These are phyloP conservation scores for Pythium coloratum DNA, from an alignment of 352 stramenopile genomes.

Conservation along the genomic window DNA sequence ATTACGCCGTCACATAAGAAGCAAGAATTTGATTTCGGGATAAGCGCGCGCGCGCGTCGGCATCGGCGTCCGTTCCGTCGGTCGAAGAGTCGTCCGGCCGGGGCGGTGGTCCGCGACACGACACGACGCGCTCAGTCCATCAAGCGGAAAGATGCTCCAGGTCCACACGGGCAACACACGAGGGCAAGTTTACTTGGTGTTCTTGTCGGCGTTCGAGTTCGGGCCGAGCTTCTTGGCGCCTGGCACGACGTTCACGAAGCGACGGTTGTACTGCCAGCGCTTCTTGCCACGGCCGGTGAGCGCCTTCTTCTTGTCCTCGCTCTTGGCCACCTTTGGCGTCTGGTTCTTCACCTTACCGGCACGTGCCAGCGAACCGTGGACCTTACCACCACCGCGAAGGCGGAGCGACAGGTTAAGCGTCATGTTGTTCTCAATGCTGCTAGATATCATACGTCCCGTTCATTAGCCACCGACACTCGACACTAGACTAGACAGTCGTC, in stretches of 20 bases:
- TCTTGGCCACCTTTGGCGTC: constrained; percentile 99
- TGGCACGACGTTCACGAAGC: constrained; percentile 99
- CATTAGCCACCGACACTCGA: neutral
- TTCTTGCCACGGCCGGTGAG: constrained; percentile 99
- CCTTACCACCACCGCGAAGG: constrained; percentile 95
- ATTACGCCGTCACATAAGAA: constrained; percentile 23
- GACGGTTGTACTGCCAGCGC: constrained; percentile 99
- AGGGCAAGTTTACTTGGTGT: constrained; percentile 17
- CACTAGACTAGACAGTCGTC: neutral
- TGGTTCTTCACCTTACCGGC: constrained; percentile 99
- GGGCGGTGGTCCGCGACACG: neutral
- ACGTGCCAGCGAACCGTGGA: constrained; percentile 99
- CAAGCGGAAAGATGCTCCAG: constrained; percentile 25
- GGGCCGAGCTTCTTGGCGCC: constrained; percentile 97
- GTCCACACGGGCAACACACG: constrained; percentile 2
- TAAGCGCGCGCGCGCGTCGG: constrained; percentile 2
- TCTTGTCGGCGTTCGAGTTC: constrained; percentile 98
- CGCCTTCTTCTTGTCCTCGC: constrained; percentile 98
- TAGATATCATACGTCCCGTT: constrained; percentile 24
- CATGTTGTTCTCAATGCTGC: constrained; percentile 96
- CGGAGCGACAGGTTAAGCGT: constrained; percentile 96
- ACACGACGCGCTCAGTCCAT: constrained; percentile 2
- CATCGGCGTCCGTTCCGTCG: neutral
- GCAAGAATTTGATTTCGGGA: constrained; percentile 29
- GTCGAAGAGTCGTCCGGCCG: neutral